Percentiles rank a stretch among this genome's conserved stretches.
phyloP scores from a whole-genome alignment of 805 yeast genomes.

The Maudiozyma barnettii region DNA sequence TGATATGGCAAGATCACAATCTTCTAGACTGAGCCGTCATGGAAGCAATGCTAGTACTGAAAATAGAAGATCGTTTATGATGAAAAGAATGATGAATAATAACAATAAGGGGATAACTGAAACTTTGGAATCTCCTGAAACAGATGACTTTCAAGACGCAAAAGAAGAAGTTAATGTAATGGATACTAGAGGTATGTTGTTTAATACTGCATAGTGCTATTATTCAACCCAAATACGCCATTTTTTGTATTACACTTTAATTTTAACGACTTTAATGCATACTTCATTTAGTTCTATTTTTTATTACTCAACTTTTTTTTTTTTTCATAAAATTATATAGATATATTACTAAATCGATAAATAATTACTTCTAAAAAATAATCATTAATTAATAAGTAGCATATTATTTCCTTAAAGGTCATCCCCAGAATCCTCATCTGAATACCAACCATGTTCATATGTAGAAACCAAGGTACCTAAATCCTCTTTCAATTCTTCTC shows the following conservation, averaged over 20 bases:
- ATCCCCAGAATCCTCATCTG: constrained; percentile 38
- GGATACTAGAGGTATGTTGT: constrained; percentile 25
- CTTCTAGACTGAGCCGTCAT: constrained; percentile 12
- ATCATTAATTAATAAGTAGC: background rate
- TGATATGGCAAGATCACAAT: constrained; percentile 25
- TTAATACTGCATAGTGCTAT: constrained; percentile 6
- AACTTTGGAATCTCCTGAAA: constrained; percentile 3
- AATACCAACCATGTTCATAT: constrained; percentile 45
- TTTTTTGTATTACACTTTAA: background rate
- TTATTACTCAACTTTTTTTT: background rate
- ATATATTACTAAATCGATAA: background rate
- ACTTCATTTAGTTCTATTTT: background rate
- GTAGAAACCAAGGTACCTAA: constrained; percentile 36
- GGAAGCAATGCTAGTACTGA: constrained; percentile 1
- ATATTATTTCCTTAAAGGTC: constrained; percentile 11
- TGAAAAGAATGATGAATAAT: background rate
- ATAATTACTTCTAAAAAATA: background rate
- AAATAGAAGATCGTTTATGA: constrained; percentile 10
- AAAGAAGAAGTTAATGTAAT: constrained; percentile 17
- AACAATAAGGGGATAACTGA: background rate
- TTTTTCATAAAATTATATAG: background rate
- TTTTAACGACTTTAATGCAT: background rate
- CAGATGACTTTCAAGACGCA: constrained; percentile 26
- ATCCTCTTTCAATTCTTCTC: constrained; percentile 44
- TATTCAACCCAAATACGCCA: background rate